phyloP scores from a whole-genome alignment of 2,329 filamentous ascomycete species.

The Lachnellula cervina region DNA sequence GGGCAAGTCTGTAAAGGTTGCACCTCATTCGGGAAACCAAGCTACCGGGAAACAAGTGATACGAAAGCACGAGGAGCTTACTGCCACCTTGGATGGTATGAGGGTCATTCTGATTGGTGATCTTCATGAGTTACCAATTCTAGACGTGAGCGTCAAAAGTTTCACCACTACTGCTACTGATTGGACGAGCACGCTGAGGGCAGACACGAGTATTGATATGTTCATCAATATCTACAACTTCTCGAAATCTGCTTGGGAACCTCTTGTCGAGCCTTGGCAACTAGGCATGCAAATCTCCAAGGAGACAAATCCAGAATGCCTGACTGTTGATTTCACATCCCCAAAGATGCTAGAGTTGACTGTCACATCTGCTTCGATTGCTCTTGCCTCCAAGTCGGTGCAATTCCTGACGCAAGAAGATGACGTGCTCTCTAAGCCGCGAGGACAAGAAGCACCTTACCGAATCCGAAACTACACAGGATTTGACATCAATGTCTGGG shows the following conservation, averaged over 20 bases:
- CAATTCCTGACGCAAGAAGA: conserved; percentile 84
- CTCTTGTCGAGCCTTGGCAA: conserved; percentile 91
- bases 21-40: conserved; percentile 36
- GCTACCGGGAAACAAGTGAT: conserved; percentile 39
- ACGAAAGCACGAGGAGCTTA: conserved; percentile 65
- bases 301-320: conserved; percentile 66
- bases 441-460: conserved; percentile 88
- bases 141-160: conserved; percentile 89
- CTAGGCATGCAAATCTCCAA: conserved; percentile 86
- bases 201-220: conserved; percentile 84
- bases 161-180: conserved; percentile 82
- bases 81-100: conserved; percentile 80
- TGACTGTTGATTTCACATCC: conserved; percentile 82
- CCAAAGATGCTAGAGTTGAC: conserved; percentile 90
- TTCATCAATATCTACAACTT: conserved; percentile 99
- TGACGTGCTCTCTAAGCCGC: conserved; percentile 88
- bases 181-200: conserved; percentile 84
- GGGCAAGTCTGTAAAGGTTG: conserved; percentile 35
- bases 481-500: conserved; percentile 81
- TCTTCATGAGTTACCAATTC: conserved; percentile 86
- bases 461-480: conserved; percentile 93
- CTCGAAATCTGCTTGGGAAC: conserved; percentile 97
- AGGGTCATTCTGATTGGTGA: conserved; percentile 93
- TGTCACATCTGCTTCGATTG: conserved; percentile 88
- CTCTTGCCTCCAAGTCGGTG: conserved; percentile 85